These are phyloP conservation scores for Russula foetens DNA, from an alignment of 768 basidiomycete genomes.

Conservation along the genomic window DNA sequence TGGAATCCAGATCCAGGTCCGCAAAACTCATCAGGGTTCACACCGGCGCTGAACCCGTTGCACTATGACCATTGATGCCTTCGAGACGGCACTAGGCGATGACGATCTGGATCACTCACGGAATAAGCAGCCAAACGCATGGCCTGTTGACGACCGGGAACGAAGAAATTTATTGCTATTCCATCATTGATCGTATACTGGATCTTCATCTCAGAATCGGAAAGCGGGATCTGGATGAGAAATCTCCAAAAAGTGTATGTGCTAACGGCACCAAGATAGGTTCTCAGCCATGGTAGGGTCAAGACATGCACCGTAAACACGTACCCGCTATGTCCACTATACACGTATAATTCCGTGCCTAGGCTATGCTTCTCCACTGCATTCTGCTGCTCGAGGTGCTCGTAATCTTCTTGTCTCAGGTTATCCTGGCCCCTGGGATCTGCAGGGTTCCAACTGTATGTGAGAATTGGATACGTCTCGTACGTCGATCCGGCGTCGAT, in stretches of 20 bases:
- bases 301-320: not conserved
- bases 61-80: slow-evolving; percentile 39
- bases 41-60: slow-evolving; percentile 83
- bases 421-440: slow-evolving; percentile 50
- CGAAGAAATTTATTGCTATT: slow-evolving; percentile 67
- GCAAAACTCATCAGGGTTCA: slow-evolving; percentile 82
- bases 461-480: slow-evolving; percentile 61
- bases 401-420: not conserved
- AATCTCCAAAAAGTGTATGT: slow-evolving; percentile 95
- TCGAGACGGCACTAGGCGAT: not conserved
- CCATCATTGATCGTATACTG: slow-evolving; percentile 79
- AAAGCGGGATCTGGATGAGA: slow-evolving; percentile 72
- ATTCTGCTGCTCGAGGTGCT: slow-evolving; percentile 21
- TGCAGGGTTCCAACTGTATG: slow-evolving; percentile 73
- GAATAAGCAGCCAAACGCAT: slow-evolving; percentile 90
- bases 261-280: slow-evolving; percentile 32
- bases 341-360: slow-evolving; percentile 68
- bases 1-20: slow-evolving; percentile 77
- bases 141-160: slow-evolving; percentile 74
- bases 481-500: slow-evolving; percentile 74
- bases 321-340: slow-evolving; percentile 49
- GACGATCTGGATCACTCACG: slow-evolving; percentile 33
- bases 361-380: slow-evolving; percentile 36
- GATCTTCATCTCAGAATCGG: slow-evolving; percentile 62
- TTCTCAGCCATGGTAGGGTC: not conserved